These are phyloP conservation scores for Smallanthus sonchifolius DNA, from an alignment of 129 eudicot species.

Conservation along the genomic window DNA sequence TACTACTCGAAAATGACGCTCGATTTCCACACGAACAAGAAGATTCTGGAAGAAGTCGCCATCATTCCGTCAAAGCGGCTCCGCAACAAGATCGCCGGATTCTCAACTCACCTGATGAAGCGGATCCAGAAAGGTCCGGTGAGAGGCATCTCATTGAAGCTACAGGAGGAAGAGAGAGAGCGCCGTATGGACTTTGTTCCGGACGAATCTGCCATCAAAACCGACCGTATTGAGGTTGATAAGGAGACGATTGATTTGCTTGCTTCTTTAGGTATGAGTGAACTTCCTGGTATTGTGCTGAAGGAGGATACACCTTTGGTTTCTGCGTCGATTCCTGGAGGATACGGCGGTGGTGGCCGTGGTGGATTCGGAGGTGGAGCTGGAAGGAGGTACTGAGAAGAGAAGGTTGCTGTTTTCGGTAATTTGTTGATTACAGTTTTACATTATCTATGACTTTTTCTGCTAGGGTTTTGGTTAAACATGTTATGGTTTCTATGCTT, in stretches of 20 bases:
- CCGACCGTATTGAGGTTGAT: conserved; percentile 1
- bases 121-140: conserved; percentile 12
- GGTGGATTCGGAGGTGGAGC: conserved; percentile 6
- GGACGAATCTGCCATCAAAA: background rate
- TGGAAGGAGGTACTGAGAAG: background rate
- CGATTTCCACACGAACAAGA: conserved; percentile 8
- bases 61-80: conserved; percentile 1
- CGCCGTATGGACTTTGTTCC: conserved; percentile 10
- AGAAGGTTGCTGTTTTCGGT: background rate
- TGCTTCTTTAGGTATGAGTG: conserved; percentile 4
- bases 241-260: conserved; percentile 6
- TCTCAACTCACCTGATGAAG: conserved; percentile 1
- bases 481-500: background rate
- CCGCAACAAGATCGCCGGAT: conserved; percentile 7
- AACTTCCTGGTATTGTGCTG: background rate
- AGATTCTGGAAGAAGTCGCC: background rate
- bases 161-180: conserved; percentile 4
- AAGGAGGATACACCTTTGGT: background rate
- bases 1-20: conserved; percentile 7
- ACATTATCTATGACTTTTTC: too few species aligned
- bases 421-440: background rate
- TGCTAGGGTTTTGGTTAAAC: background rate
- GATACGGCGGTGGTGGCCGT: conserved; percentile 1
- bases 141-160: conserved; percentile 3
- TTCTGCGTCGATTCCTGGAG: background rate